These are phyloP conservation scores for Claviceps monticola DNA, from an alignment of 2,329 filamentous ascomycete species.

Conservation along the genomic window DNA sequence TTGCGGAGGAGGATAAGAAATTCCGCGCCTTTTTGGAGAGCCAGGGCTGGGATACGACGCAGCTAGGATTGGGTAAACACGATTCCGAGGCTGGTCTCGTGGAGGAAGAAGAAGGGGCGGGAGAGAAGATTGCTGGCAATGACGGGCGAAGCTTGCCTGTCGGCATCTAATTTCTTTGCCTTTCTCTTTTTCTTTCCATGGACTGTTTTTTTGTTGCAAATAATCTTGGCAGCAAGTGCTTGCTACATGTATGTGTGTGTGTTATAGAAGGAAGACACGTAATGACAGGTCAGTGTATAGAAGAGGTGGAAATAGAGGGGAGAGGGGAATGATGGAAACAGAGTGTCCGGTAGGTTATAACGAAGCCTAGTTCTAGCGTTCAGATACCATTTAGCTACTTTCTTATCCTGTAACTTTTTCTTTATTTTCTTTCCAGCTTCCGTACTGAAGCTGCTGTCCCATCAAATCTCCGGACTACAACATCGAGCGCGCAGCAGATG, in stretches of 20 bases:
- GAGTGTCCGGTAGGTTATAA: too few species aligned
- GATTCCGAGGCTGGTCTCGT: constrained; percentile 1
- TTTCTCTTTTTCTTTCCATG: not conserved
- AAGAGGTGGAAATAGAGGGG: too few species aligned
- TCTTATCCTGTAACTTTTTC: too few species aligned
- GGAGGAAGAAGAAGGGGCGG: not conserved
- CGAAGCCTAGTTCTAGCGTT: too few species aligned
- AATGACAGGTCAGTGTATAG: too few species aligned
- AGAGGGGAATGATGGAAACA: too few species aligned
- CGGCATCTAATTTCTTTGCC: not conserved
- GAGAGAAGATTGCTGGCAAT: not conserved
- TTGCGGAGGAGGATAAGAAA: constrained; percentile 58
- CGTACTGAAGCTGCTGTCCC: constrained; percentile 22
- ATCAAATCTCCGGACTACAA: constrained; percentile 19
- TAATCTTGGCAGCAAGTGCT: too few species aligned
- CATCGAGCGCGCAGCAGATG: constrained; percentile 7
- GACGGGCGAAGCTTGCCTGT: not conserved
- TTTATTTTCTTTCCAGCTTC: constrained; percentile 18
- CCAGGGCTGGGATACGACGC: constrained; percentile 61
- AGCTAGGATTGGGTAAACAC: constrained; percentile 25
- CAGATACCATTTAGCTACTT: too few species aligned
- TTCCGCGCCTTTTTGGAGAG: constrained; percentile 62
- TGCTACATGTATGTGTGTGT: too few species aligned
- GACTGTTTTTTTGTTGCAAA: too few species aligned
- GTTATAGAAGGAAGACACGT: too few species aligned